Evolutionary conservation across 2,329 filamentous ascomycete genomes (phyloP), one percentile per base, ranked within the genome.

Genomic region (Pyricularia sp.): DNA sequence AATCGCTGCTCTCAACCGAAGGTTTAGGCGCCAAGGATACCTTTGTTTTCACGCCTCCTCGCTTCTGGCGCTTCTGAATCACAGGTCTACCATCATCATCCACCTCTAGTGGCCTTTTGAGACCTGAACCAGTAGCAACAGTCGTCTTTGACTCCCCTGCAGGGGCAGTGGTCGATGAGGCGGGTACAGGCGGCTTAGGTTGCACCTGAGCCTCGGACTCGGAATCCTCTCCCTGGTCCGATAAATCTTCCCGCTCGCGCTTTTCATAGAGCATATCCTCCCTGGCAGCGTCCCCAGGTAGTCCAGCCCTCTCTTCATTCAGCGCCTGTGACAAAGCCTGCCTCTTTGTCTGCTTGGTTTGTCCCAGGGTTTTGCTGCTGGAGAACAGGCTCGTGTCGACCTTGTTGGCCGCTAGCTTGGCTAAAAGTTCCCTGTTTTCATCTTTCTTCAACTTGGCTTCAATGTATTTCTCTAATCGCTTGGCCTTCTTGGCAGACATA

Each of bases 401-500:
- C 72, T 89, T 92, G 65, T 85, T 82, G 67, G 85, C 82, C 22
- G 90, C 90, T 30, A 99, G 82, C 73, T 94, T 93, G 72, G 90
- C 89, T 70, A 97, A 81, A 33, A 99, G 79, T 65, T 87, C 89
- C 31, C 90, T 81, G 71, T 91, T 96, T 75, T 97, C 93, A 73
- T 99, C 94, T 75, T 96, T 97, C 75, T 88, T 90, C 60, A 99
- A 80, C 81, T 99, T 99, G 66, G 84, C 94, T 71, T 97, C 93
- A 68, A 88, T 86, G 72, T 88, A 88, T 71, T 88, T 88, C 68
- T 88, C 85, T 53, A 88, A 72, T 1, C 86, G 80, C 76, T 88
- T 88, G 6, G 85, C 83, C 73, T 88, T 88, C 72, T 88, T 87
- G 66, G 83, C 79, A 71, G 79, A 86, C 72, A 87, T 78, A 70